Evolutionary conservation across 225 moss, liverwort and hornwort species (phyloP).

Genomic region (Physcomitrium patens): DNA sequence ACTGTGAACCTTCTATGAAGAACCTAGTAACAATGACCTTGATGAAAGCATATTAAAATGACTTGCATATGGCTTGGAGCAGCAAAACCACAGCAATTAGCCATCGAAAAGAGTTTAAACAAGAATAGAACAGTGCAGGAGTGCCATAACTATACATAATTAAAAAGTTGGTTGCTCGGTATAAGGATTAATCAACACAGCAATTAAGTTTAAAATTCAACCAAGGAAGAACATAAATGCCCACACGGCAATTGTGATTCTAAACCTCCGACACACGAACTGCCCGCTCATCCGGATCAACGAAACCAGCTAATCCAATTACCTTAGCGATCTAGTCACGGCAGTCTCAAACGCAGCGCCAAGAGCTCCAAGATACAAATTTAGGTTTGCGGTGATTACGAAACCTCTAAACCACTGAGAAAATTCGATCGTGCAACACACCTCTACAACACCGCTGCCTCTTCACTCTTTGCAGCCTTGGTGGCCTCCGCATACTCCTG

Average conservation of each 20-base stretch:
- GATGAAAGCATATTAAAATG: too few relatives aligned
- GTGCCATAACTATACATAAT: too few relatives aligned
- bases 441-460: conserved; percentile 35
- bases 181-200: too few relatives aligned
- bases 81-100: too few relatives aligned
- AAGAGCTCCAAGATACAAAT: conserved; percentile 2
- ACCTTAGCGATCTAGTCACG: neutral
- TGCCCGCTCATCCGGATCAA: neutral
- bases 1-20: too few relatives aligned
- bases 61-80: too few relatives aligned
- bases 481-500: conserved; percentile 64
- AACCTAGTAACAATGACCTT: too few relatives aligned
- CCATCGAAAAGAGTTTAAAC: too few relatives aligned
- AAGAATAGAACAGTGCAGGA: too few relatives aligned
- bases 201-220: neutral
- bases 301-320: neutral
- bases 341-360: neutral
- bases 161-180: too few relatives aligned
- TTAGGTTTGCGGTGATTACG: neutral
- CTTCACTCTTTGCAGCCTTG: conserved; percentile 31
- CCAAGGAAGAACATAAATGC: neutral
- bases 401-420: conserved; percentile 1
- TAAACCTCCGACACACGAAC: neutral
- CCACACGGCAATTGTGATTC: conserved; percentile 5
- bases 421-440: neutral